Conservation (phyloP, 108 stramenopile genomes). For the Pseudonitzschia multistriata region DNA sequence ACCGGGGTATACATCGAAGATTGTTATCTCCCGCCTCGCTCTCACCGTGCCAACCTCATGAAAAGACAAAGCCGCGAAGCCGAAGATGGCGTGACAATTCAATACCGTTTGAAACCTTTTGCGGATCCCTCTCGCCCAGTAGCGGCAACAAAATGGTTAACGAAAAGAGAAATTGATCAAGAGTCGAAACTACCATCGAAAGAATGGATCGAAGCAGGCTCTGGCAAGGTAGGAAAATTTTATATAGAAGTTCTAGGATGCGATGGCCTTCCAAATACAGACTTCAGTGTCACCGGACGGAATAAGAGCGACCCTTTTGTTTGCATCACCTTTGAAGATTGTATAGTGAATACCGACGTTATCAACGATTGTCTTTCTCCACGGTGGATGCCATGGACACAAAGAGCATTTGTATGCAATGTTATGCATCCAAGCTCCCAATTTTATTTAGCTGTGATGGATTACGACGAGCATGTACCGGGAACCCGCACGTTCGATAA, state of each 20-base stretch:
- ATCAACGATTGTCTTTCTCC: conserved; percentile 68
- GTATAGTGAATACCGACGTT: conserved; percentile 65
- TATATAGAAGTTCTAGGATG: conserved; percentile 60
- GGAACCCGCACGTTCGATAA: conserved; percentile 15
- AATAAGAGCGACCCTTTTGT: conserved; percentile 72
- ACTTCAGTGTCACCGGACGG: conserved; percentile 37
- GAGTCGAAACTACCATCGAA: conserved; percentile 45
- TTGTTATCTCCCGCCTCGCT: neutral
- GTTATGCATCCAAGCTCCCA: conserved; percentile 32
- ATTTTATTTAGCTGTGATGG: neutral
- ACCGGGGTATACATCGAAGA: conserved; percentile 10
- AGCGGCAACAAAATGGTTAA: conserved; percentile 51
- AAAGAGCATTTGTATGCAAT: conserved; percentile 72
- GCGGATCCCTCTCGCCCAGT: conserved; percentile 58
- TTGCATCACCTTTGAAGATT: conserved; percentile 67
- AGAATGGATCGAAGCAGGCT: conserved; percentile 67
- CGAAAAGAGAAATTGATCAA: conserved; percentile 37
- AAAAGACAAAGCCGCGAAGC: neutral
- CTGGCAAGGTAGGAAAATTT: conserved; percentile 58
- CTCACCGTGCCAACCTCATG: neutral
- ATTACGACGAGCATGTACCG: conserved; percentile 19
- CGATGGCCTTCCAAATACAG: conserved; percentile 65
- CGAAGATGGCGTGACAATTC: conserved; percentile 8
- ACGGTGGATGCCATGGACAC: conserved; percentile 74
- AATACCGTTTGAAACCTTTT: conserved; percentile 54